A percentile compares a stretch with the other conserved stretches of the same genome.
phyloP scores from a whole-genome alignment of 2,329 filamentous ascomycete genomes.

The Clarireedia hainanense region DNA sequence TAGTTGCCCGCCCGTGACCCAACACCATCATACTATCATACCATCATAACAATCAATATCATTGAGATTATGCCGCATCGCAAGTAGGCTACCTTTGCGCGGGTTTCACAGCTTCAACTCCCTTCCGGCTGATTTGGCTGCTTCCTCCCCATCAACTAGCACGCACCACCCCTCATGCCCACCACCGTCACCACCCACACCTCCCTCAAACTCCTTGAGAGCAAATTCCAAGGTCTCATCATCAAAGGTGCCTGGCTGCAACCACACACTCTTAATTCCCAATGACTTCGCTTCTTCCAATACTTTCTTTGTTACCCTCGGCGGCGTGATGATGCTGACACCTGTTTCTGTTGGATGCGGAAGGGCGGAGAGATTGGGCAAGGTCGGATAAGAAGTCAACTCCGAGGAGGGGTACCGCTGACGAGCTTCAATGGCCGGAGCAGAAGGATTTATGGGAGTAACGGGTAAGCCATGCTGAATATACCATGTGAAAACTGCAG shows the following conservation, averaged over 20 bases:
- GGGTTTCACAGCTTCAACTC: constrained; percentile 25
- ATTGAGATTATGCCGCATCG: no score
- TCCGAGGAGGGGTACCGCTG: constrained; percentile 15
- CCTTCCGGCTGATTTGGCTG: constrained; percentile 46
- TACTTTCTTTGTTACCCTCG: constrained; percentile 63
- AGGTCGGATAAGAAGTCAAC: constrained; percentile 38
- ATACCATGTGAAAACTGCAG: constrained; percentile 83
- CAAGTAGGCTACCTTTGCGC: constrained; percentile 37
- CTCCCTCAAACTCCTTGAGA: constrained; percentile 58
- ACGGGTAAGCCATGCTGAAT: constrained; percentile 65
- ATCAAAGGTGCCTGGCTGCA: constrained; percentile 87
- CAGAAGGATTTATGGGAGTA: constrained; percentile 74
- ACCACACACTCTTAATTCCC: constrained; percentile 70
- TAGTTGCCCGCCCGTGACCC: no score
- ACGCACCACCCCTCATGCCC: constrained; percentile 81
- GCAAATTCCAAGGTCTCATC: constrained; percentile 66
- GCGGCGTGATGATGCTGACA: constrained; percentile 82
- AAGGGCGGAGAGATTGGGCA: constrained; percentile 51
- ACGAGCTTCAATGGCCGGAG: constrained; percentile 55
- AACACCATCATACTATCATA: no score
- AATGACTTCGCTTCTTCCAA: constrained; percentile 69
- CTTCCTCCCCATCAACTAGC: constrained; percentile 70
- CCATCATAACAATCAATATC: no score
- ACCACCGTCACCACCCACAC: constrained; percentile 52
- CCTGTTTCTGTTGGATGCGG: constrained; percentile 61